A percentile compares a stretch with the other conserved stretches of the same genome.
Conservation (phyloP, 192 early-diverging fungal species). For the Funneliformis geosporum region DNA sequence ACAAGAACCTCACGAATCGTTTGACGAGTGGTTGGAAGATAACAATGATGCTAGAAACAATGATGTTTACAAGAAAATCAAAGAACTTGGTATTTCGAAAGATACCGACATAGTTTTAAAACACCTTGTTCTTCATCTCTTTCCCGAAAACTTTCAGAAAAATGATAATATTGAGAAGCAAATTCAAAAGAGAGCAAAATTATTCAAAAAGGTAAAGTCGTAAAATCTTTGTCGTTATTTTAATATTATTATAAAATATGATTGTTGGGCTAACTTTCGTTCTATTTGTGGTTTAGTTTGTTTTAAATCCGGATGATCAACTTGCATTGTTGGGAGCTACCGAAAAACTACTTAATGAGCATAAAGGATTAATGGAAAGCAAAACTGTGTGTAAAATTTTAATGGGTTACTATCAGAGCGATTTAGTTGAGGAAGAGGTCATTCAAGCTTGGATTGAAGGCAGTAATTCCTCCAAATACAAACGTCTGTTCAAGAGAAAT, state of each 20-base stretch:
- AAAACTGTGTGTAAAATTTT: constrained; percentile 73
- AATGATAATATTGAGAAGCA: constrained; percentile 55
- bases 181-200: constrained; percentile 65
- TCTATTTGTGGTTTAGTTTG: constrained; percentile 56
- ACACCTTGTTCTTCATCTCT: constrained; percentile 82
- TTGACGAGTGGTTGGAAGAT: constrained; percentile 73
- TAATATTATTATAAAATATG: neutral
- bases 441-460: constrained; percentile 91
- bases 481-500: constrained; percentile 26
- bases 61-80: constrained; percentile 77
- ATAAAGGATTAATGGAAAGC: constrained; percentile 54
- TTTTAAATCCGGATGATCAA: constrained; percentile 81
- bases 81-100: constrained; percentile 66
- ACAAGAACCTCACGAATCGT: constrained; percentile 70
- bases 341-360: constrained; percentile 74
- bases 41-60: constrained; percentile 60
- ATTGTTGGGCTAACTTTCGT: neutral
- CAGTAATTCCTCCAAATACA: constrained; percentile 41
- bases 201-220: constrained; percentile 59
- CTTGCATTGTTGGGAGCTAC: constrained; percentile 88
- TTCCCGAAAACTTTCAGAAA: constrained; percentile 50
- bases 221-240: neutral
- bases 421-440: constrained; percentile 90
- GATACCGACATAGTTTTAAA: constrained; percentile 61
- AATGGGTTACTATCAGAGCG: constrained; percentile 87